Conservation (phyloP, 345 rosid species). For the Hypericum androsaemum region DNA sequence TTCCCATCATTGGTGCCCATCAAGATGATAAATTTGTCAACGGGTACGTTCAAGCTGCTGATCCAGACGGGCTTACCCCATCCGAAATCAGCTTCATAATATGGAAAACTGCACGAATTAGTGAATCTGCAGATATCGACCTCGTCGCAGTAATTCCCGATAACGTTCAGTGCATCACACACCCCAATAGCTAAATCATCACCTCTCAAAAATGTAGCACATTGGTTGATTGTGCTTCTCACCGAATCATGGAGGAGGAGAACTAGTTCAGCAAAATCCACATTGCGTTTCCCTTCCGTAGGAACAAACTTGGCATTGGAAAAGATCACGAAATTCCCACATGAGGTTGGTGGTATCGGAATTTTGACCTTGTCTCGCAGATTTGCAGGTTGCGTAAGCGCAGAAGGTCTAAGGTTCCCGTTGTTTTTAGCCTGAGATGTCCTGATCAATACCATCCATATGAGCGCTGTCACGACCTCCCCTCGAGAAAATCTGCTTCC, state of each 20-base stretch:
- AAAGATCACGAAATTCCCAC: too few relatives aligned
- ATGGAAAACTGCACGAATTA: slow-evolving; percentile 10
- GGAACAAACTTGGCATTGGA: too few relatives aligned
- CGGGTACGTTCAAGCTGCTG: background rate
- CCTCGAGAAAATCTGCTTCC: slow-evolving; percentile 21
- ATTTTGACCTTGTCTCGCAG: slow-evolving; percentile 7
- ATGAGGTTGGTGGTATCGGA: slow-evolving; percentile 5
- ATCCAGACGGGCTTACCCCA: slow-evolving; percentile 20
- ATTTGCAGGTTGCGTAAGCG: slow-evolving; percentile 12
- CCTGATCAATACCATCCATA: slow-evolving; percentile 19
- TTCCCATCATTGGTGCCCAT: slow-evolving; percentile 12
- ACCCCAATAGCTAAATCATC: too few relatives aligned
- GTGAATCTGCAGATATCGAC: background rate
- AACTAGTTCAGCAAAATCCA: too few relatives aligned
- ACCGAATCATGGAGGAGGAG: too few relatives aligned
- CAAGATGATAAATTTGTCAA: slow-evolving; percentile 7
- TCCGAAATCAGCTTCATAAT: slow-evolving; percentile 15
- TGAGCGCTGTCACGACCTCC: slow-evolving; percentile 29
- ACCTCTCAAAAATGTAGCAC: too few relatives aligned
- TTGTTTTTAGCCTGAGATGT: slow-evolving; percentile 22
- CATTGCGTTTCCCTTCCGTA: too few relatives aligned
- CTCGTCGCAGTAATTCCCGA: background rate
- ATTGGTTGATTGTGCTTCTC: too few relatives aligned
- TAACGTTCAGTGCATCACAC: too few relatives aligned
- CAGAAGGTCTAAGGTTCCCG: slow-evolving; percentile 12